phyloP scores from a whole-genome alignment of 306 rosid genomes.

The Vigna hirtella region DNA sequence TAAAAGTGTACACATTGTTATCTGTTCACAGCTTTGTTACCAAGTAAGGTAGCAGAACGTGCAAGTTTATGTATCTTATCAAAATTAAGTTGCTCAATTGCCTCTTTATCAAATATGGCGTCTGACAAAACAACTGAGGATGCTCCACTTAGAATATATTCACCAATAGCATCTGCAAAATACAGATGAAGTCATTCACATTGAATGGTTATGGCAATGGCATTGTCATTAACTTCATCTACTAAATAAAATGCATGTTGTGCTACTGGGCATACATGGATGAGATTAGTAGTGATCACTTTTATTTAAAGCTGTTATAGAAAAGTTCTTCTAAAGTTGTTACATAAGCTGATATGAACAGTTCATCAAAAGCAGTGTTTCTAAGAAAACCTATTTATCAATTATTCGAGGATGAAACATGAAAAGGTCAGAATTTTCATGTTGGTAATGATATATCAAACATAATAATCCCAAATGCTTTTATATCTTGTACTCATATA shows the following conservation, averaged over 20 bases:
- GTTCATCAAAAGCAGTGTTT: not conserved
- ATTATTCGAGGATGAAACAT: not conserved
- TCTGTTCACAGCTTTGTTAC: conserved; percentile 64
- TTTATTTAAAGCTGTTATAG: not conserved
- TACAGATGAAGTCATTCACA: conserved; percentile 28
- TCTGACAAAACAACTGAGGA: conserved; percentile 86
- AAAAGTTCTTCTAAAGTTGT: not conserved
- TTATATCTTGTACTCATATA: no score
- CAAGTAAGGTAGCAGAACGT: conserved; percentile 62
- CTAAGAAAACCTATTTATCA: not conserved
- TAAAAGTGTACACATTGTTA: conserved; percentile 34
- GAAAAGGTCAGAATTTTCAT: conserved; percentile 6
- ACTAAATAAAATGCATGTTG: not conserved
- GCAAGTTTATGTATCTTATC: conserved; percentile 72
- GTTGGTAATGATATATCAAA: not conserved
- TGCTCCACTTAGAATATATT: conserved; percentile 76
- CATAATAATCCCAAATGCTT: not conserved
- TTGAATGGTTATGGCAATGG: not conserved
- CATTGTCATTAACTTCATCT: not conserved
- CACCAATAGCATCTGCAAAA: conserved; percentile 63
- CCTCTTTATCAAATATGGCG: conserved; percentile 83
- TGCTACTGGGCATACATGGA: not conserved
- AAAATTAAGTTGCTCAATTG: conserved; percentile 56
- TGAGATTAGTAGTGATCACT: not conserved
- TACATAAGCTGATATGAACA: not conserved